Percentiles rank a stretch among this genome's conserved stretches.
Evolutionary conservation across 2,329 filamentous ascomycete species (phyloP).

Genomic region (Thelonectria blattea): DNA sequence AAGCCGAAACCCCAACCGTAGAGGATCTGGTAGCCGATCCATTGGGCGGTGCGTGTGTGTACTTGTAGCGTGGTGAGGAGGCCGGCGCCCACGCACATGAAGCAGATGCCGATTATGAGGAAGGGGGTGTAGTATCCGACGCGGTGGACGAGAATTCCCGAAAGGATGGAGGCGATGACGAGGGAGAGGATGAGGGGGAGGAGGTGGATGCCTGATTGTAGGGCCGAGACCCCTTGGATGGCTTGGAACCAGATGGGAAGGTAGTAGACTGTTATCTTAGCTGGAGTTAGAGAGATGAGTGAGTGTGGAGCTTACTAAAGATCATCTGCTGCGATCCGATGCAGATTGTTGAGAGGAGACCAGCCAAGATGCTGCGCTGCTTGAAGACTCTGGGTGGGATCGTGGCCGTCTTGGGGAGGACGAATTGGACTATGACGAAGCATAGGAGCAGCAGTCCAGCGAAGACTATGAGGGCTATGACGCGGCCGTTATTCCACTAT

Average conservation of each 20-base stretch:
- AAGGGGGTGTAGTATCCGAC: conserved; percentile 51
- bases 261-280: conserved; percentile 45
- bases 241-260: conserved; percentile 60
- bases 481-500: conserved; percentile 49
- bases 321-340: conserved; percentile 39
- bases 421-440: conserved; percentile 48
- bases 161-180: conserved; percentile 35
- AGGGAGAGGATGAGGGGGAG: conserved; percentile 39
- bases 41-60: conserved; percentile 22
- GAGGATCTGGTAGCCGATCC: conserved; percentile 45
- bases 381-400: conserved; percentile 49
- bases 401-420: conserved; percentile 45
- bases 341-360: conserved; percentile 36
- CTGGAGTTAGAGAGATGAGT: too few relatives aligned
- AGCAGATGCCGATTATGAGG: conserved; percentile 44
- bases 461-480: conserved; percentile 53
- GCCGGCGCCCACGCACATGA: conserved; percentile 46
- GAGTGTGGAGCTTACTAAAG: conserved; percentile 4
- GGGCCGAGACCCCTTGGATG: conserved; percentile 44
- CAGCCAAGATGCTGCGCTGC: conserved; percentile 48
- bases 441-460: conserved; percentile 47
- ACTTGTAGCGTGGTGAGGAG: conserved; percentile 48
- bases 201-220: conserved; percentile 39
- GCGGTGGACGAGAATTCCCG: conserved; percentile 32
- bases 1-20: conserved; percentile 51